A percentile compares a stretch with the other conserved stretches of the same genome.
These are phyloP conservation scores for Chaetomium sp. DNA, from an alignment of 2,329 filamentous ascomycete species.

Conservation along the genomic window DNA sequence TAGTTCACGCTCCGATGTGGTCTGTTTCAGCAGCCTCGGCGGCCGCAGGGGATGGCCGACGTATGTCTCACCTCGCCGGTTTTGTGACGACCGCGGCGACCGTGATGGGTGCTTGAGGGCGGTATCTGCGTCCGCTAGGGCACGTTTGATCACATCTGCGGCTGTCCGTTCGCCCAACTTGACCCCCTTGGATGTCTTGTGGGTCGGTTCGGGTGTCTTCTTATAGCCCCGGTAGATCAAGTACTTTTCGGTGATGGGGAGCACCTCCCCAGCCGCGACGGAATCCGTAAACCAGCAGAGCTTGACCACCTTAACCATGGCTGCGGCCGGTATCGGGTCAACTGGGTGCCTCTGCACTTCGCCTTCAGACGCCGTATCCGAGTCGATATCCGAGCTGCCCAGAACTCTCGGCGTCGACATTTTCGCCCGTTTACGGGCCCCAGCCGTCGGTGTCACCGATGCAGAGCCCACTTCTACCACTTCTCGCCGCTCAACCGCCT, in stretches of 20 bases:
- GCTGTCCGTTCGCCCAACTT: constrained; percentile 18
- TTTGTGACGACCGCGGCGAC: constrained; percentile 19
- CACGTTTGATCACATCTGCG: constrained; percentile 29
- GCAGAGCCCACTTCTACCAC: neutral
- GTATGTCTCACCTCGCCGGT: constrained; percentile 14
- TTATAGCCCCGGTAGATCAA: constrained; percentile 48
- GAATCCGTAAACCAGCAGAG: constrained; percentile 54
- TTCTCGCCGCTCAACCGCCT: too few relatives aligned
- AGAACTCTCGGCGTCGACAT: constrained; percentile 5
- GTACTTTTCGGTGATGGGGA: constrained; percentile 44
- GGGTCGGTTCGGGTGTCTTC: constrained; percentile 10
- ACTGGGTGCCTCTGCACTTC: constrained; percentile 14
- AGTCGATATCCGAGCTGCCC: constrained; percentile 20
- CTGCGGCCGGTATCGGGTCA: constrained; percentile 9
- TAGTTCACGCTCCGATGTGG: constrained; percentile 72
- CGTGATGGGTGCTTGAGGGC: constrained; percentile 6
- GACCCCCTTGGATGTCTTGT: neutral
- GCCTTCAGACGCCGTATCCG: constrained; percentile 25
- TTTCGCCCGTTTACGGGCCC: constrained; percentile 28
- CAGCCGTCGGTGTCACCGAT: constrained; percentile 16
- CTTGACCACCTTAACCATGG: constrained; percentile 44
- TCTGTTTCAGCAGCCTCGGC: constrained; percentile 51
- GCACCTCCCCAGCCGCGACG: constrained; percentile 35
- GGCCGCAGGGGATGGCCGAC: constrained; percentile 20
- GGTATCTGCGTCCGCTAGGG: constrained; percentile 19